Evolutionary conservation across 2,329 filamentous ascomycete genomes (phyloP), one percentile per base, ranked within the genome.

Genomic region (Byssothecium circinans): DNA sequence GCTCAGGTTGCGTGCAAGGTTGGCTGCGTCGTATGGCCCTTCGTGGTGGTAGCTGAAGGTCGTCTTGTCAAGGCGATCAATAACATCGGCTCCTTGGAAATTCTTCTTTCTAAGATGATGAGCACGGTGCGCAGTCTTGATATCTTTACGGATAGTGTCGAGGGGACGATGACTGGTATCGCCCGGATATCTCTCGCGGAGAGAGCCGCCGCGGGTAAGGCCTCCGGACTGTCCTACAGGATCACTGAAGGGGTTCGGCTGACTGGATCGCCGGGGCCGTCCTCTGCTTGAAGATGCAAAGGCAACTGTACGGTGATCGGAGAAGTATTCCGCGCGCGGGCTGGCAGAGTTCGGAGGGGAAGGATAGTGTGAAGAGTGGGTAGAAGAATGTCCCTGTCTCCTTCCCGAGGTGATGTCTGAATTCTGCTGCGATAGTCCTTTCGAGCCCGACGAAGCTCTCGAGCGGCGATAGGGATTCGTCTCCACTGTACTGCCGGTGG

Each of bases 1-100:
- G 60, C 83, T 78, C 3, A 74, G 77, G 72, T 96, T 96, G 39
- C 89, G 81, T 11, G 87, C 82, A 1, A 86, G 77, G 43, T 89
- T 78, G 2, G 89, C 87, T 8, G 91, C 89, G 67, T 97, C 92
- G 60, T 88, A 97, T 0, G 92, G 92, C 0, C 92, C 91, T 54
- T 87, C 89, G 62, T 97, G 92, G 69, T 96, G 92, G 70, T 95
- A 96, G 2, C 79, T 73, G 15, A 79, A 79, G 41, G 81, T 81
- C n/a, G 81, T 70, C 2, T 80, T 78, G 65, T 96, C 92, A 1
- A 97, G 82, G 4, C 77, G 75, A 68, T 96, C 92, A 61, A 97
- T 94, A 8, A 79, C 78, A 68, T 97, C 91, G 1, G 89, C 81
- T 37, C 81, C 81, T 20, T 85, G 81, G 14, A 86, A 78, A 60